These are phyloP conservation scores for Cenococcum geophilum DNA, from an alignment of 495 filamentous ascomycete species.

Conservation along the genomic window DNA sequence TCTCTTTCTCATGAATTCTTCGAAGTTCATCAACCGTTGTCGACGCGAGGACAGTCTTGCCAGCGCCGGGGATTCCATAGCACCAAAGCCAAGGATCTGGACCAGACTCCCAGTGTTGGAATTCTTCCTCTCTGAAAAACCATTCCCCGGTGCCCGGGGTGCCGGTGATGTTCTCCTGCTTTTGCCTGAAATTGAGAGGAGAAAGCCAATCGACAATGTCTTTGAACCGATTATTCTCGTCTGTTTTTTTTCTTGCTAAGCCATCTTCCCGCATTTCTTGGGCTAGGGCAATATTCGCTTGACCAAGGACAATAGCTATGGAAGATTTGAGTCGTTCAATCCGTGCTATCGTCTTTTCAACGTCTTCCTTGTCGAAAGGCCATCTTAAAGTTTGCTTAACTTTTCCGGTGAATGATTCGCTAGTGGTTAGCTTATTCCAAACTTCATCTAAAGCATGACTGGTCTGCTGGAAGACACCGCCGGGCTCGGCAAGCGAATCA, in stretches of 20 bases:
- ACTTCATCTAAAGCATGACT: constrained; percentile 10
- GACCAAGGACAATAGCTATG: constrained; percentile 10
- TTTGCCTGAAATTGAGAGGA: constrained; percentile 16
- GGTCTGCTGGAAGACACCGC: constrained; percentile 16
- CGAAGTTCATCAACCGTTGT: constrained; percentile 13
- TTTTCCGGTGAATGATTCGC: constrained; percentile 1
- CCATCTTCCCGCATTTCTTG: constrained; percentile 15
- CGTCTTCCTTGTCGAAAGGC: constrained; percentile 12
- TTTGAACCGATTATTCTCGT: constrained; percentile 12
- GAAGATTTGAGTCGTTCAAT: constrained; percentile 17
- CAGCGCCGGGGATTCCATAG: constrained; percentile 20
- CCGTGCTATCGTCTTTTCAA: constrained; percentile 10
- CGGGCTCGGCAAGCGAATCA: constrained; percentile 12
- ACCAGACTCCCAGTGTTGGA: constrained; percentile 11
- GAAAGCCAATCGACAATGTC: constrained; percentile 25
- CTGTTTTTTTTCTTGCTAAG: constrained; percentile 2
- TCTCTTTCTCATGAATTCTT: constrained; percentile 9
- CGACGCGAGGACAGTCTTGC: constrained; percentile 17
- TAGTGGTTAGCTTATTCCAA: constrained; percentile 14
- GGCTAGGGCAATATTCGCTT: constrained; percentile 13
- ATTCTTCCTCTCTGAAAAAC: constrained; percentile 16
- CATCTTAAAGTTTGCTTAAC: constrained; percentile 16
- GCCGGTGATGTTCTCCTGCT: constrained; percentile 15
- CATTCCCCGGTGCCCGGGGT: constrained; percentile 18
- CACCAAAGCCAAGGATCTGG: constrained; percentile 20